Evolutionary conservation across 2,329 filamentous ascomycete species (phyloP).

Genomic region (Cordyceps cateniannulata): DNA sequence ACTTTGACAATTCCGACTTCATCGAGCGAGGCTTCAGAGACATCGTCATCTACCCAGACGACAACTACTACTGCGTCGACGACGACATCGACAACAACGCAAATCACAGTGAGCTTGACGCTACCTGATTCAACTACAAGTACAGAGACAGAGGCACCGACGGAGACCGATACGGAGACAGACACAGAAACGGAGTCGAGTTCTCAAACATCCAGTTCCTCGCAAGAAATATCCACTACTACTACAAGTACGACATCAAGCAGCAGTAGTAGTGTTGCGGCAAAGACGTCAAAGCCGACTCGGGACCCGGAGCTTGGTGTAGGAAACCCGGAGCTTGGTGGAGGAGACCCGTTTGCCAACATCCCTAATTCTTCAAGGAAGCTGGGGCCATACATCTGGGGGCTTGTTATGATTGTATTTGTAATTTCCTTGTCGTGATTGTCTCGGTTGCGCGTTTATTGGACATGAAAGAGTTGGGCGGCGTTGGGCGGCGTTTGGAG

Average conservation of each 20-base stretch:
- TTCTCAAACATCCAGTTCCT: neutral
- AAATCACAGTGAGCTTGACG: neutral
- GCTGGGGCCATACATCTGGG: neutral
- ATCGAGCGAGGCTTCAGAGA: neutral
- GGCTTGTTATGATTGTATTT: neutral
- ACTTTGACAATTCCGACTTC: neutral
- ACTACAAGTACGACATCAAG: neutral
- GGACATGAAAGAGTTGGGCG: neutral
- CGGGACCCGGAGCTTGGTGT: neutral
- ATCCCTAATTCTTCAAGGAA: neutral
- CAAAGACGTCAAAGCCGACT: neutral
- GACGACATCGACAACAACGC: neutral
- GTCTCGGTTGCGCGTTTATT: neutral
- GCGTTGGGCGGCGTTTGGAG: neutral
- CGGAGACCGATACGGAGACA: neutral
- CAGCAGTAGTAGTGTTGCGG: neutral
- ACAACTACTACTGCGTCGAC: neutral
- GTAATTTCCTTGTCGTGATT: neutral
- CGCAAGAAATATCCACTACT: neutral
- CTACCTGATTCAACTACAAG: neutral
- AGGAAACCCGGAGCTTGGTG: conserved; percentile 2
- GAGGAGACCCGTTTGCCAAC: conserved; percentile 8
- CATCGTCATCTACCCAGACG: neutral
- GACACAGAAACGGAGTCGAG: neutral
- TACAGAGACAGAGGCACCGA: neutral